phyloP scores from a whole-genome alignment of 139 green algal genomes.

The Desmodesmus armatus region DNA sequence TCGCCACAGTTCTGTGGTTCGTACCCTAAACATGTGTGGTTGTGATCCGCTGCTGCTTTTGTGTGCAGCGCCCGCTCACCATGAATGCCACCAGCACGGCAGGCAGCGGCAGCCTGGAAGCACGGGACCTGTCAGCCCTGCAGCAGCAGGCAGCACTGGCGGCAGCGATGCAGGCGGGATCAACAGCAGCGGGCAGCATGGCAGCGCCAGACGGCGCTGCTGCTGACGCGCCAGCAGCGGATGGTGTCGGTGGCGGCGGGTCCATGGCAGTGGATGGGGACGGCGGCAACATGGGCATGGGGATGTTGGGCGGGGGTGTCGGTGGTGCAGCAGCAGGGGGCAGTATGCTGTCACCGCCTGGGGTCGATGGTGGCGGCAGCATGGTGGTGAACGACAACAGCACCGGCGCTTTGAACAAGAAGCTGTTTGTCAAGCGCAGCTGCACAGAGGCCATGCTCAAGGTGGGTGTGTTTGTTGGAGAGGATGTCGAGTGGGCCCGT shows the following conservation, averaged over 20 bases:
- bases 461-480: constrained; percentile 42
- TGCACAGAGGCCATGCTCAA: constrained; percentile 78
- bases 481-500: not conserved
- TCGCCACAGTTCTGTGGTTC: too few species aligned
- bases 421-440: constrained; percentile 65
- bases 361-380: constrained; percentile 5
- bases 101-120: constrained; percentile 12
- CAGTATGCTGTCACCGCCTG: not conserved
- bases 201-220: not conserved
- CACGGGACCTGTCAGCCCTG: not conserved
- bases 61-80: constrained; percentile 22
- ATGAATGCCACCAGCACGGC: constrained; percentile 10
- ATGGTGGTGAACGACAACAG: constrained; percentile 20
- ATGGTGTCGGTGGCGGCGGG: not conserved
- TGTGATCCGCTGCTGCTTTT: not conserved
- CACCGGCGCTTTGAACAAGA: constrained; percentile 48
- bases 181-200: constrained; percentile 2
- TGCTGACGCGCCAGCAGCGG: not conserved
- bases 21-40: not conserved
- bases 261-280: not conserved
- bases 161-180: not conserved
- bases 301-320: not conserved
- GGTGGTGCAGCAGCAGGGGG: constrained; percentile 12
- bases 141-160: constrained; percentile 6
- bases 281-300: not conserved